Base-by-base conservation (phyloP, 768 basidiomycete species). In the Lentinula edodes region DNA sequence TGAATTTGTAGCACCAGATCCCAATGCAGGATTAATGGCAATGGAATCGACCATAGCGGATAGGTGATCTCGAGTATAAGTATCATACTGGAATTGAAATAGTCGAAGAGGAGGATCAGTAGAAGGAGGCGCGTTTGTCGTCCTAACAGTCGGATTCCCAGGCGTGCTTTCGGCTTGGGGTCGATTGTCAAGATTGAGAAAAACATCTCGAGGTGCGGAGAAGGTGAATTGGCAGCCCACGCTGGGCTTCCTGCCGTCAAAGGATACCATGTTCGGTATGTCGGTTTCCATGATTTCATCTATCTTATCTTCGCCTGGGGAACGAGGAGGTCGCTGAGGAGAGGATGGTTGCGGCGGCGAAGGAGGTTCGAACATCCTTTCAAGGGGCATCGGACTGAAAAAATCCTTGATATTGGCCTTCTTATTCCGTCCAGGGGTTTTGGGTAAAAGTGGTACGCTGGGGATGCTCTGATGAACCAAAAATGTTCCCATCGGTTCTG, bases 81-180 rank as follows among this genome's bases (percentile, higher is more conserved):
- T 98, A 72, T 99, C 96, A 69, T 98, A 98, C 65, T 93, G 88
- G 56, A 95, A 91, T 69, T 94, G 90, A 75, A 98, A 98, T 41
- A 98, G 80, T 12, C 89, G 87, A 10, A 94, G 82, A 34, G 87
- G 86, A 2, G 91, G 86, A 68, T 93, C 91, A 32, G 87, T 89
- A 32, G 74, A 46, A 36, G 78, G 78, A 32, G 77, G 71, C 32
- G 67, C 63, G 38, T 48, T 52, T 36, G 66, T 65, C 35, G 71
- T 67, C 42, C 73, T 62, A 50, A 66, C 66, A 53, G 70, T 62
- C 28, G 74, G 71, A 18, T 75, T 74, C 62, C 74, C 74, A 28
- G 88, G 87, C 0, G 86, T 89, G 66, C 86, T 86, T 62, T 86
- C 82, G 36, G 86, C 86, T 71, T 83, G 83, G 53, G 85, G 83